Percentiles rank a stretch among this genome's conserved stretches.
Conservation (phyloP, 805 yeast species). For the Candida coleopterorum region DNA sequence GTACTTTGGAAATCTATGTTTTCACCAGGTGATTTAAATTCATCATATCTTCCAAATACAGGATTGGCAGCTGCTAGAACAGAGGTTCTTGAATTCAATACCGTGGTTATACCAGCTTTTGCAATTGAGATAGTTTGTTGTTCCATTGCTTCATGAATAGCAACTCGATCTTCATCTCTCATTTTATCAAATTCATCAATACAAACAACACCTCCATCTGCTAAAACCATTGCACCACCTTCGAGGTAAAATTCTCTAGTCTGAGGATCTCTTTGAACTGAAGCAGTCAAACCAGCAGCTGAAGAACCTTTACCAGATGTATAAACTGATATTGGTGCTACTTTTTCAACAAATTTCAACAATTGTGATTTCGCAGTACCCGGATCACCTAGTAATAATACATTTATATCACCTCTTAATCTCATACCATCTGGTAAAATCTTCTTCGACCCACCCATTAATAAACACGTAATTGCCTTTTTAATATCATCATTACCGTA, state of each 20-base stretch:
- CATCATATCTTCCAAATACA: slow-evolving; percentile 93
- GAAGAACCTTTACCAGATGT: slow-evolving; percentile 99
- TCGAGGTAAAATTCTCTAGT: slow-evolving; percentile 92
- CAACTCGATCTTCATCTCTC: slow-evolving; percentile 98
- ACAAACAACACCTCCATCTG: slow-evolving; percentile 99
- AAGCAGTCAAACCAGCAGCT: slow-evolving; percentile 98
- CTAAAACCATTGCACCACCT: slow-evolving; percentile 99
- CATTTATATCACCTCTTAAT: slow-evolving; percentile 95
- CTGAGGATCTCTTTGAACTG: slow-evolving; percentile 86
- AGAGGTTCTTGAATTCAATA: slow-evolving; percentile 90
- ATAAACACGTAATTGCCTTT: slow-evolving; percentile 84
- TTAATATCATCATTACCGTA: slow-evolving; percentile 92
- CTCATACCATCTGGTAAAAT: slow-evolving; percentile 93
- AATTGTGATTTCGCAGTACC: slow-evolving; percentile 98
- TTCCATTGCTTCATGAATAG: slow-evolving; percentile 99
- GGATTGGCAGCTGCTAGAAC: slow-evolving; percentile 99
- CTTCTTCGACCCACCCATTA: slow-evolving; percentile 93
- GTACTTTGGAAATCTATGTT: slow-evolving; percentile 98
- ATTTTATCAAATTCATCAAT: slow-evolving; percentile 98
- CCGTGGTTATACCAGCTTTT: slow-evolving; percentile 97
- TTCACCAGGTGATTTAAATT: slow-evolving; percentile 93
- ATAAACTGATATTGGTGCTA: slow-evolving; percentile 89
- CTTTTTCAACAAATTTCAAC: slow-evolving; percentile 90
- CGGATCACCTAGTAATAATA: slow-evolving; percentile 91
- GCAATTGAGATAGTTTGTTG: slow-evolving; percentile 99